Percentiles rank a stretch among this genome's conserved stretches.
phyloP scores from a whole-genome alignment of 352 stramenopile genomes.

The Phytophthora ohioensis region DNA sequence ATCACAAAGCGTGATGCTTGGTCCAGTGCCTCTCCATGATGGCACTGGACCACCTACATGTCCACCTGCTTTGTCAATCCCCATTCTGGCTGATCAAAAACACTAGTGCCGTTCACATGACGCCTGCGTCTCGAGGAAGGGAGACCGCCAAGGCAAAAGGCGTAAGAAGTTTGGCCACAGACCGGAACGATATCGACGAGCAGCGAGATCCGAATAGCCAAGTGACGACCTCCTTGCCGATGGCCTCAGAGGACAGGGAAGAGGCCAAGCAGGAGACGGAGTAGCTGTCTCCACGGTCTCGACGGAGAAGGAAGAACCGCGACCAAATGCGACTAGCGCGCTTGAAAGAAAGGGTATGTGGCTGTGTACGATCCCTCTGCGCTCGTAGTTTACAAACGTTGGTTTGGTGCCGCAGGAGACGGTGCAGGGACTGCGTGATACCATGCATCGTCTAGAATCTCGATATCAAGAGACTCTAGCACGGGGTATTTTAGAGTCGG shows the following conservation, averaged over 20 bases:
- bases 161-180: not conserved
- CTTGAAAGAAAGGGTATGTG: slow-evolving; percentile 49
- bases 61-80: slow-evolving; percentile 15
- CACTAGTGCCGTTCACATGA: slow-evolving; percentile 1
- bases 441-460: slow-evolving; percentile 54
- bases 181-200: slow-evolving; percentile 4
- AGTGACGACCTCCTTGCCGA: not conserved
- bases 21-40: not conserved
- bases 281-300: slow-evolving; percentile 52
- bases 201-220: not conserved
- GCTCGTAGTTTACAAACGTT: not conserved
- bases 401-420: slow-evolving; percentile 37
- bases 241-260: slow-evolving; percentile 14
- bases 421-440: slow-evolving; percentile 57
- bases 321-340: slow-evolving; percentile 65
- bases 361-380: not conserved
- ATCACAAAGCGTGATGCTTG: not conserved
- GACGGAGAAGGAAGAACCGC: slow-evolving; percentile 58
- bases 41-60: too few species aligned
- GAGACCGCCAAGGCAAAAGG: not conserved
- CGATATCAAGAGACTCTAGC: slow-evolving; percentile 34
- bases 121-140: not conserved
- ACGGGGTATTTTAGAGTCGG: slow-evolving; percentile 7
- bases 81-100: slow-evolving; percentile 13
- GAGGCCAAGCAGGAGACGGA: slow-evolving; percentile 11